Percentiles rank a stretch among this genome's conserved stretches.
These are phyloP conservation scores for Gracilariopsis chorda DNA, from an alignment of 23 red algal species.

Conservation along the genomic window DNA sequence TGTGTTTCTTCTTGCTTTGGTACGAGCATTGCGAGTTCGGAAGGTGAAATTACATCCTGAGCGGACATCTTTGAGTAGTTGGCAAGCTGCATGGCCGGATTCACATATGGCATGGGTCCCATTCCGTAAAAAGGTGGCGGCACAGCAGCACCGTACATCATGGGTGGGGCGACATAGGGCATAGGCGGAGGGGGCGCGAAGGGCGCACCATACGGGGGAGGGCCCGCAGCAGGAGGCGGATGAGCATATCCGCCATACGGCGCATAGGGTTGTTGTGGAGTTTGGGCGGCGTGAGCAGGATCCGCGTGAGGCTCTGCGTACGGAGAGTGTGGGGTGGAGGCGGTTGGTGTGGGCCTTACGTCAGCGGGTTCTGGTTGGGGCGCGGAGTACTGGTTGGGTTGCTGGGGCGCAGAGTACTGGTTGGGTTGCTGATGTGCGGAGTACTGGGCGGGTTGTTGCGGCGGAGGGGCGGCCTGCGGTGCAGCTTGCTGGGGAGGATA, in stretches of 20 bases:
- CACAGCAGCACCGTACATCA: neutral
- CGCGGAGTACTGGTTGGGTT: neutral
- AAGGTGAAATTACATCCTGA: neutral
- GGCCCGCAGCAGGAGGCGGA: neutral
- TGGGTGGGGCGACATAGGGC: neutral
- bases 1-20: neutral
- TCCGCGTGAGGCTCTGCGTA: neutral
- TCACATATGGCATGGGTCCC: constrained; percentile 12
- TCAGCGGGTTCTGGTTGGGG: neutral
- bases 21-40: constrained; percentile 9
- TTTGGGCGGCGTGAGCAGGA: neutral
- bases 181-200: neutral
- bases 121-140: neutral
- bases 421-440: neutral
- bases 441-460: neutral
- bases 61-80: neutral
- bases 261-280: too few relatives aligned
- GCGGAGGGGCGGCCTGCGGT: neutral
- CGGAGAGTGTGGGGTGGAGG: neutral
- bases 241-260: too few relatives aligned
- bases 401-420: neutral
- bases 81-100: neutral
- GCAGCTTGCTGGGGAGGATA: neutral
- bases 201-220: neutral
- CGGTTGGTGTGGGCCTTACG: neutral